Evolutionary conservation across 2,329 filamentous ascomycete genomes (phyloP).

Genomic region (Aspergillus jensenii): DNA sequence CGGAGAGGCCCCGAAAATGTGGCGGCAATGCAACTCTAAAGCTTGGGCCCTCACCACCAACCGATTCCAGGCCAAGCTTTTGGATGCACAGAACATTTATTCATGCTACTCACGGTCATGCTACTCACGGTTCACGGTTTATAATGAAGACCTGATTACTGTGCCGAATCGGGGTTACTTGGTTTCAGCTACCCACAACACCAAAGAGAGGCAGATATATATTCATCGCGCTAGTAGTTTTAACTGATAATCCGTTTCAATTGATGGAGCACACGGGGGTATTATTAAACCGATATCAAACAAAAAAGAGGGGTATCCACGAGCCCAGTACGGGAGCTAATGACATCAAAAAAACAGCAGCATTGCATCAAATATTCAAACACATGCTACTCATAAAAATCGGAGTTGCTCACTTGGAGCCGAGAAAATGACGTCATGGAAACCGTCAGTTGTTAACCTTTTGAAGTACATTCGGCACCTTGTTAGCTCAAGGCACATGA

Average conservation of each 20-base stretch:
- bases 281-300: not conserved
- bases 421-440: not conserved
- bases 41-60: not conserved
- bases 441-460: not conserved
- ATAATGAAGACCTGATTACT: not conserved
- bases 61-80: not conserved
- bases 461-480: too few species aligned
- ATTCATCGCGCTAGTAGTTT: not conserved
- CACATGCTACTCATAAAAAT: not conserved
- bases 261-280: not conserved
- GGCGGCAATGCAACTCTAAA: not conserved
- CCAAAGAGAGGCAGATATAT: not conserved
- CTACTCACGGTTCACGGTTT: not conserved
- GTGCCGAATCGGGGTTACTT: not conserved
- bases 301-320: not conserved
- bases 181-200: not conserved
- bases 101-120: not conserved
- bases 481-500: conserved; percentile 3
- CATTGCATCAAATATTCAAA: not conserved
- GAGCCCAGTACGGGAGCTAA: not conserved
- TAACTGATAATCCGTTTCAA: not conserved
- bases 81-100: not conserved
- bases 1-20: not conserved
- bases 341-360: not conserved
- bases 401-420: too few species aligned